Evolutionary conservation across 2,329 filamentous ascomycete genomes (phyloP), one percentile per base, ranked within the genome.

Genomic region (Aspergillus pseudoglaucus): DNA sequence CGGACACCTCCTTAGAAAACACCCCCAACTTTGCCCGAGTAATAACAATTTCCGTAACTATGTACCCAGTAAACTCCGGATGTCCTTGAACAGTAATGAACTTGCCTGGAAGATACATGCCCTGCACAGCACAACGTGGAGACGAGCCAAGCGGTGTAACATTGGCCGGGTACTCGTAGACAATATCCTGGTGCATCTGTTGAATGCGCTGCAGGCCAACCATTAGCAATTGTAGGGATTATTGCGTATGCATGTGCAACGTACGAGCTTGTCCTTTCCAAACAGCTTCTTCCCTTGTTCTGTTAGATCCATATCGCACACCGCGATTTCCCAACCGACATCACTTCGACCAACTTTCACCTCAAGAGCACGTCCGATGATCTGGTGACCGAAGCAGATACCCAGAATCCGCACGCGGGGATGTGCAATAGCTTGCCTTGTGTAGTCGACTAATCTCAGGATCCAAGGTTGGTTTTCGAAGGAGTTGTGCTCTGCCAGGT

Each of bases 361-460:
- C 3, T 82, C 87, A 56, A 90, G 63, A 1, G 88, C 87, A 45
- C 88, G 77, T 1, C 80, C 88, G 39, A 93, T 72, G 59, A 95
- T 90, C 72, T 95, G 88, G 65, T 94, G 89, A 4, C 89, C 89
- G 65, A 91, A 95, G 68, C 89, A 95, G 14, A 93, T 78, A 9
- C 88, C 89, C 14, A 95, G 75, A n/a, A 90, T 69, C 32, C 82
- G 79, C 6, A 93, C 79, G 0, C 81, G 74, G 22, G 77, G 73
- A 53, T 84, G 78, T 10, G 75, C 73, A 30, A 88, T 74, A 3
- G 86, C 74, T 54, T 76, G 72, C 44, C 75, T 72, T 0, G 79
- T 81, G 60, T 83, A 95, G 1, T 83, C 81, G 15, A 89, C 83
- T 1, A 95, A 76, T 46, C 79, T 82, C 38, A 83, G 53, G 53